These are phyloP conservation scores for Colletotrichum tamarilloi DNA, from an alignment of 2,329 filamentous ascomycete genomes.

Conservation along the genomic window DNA sequence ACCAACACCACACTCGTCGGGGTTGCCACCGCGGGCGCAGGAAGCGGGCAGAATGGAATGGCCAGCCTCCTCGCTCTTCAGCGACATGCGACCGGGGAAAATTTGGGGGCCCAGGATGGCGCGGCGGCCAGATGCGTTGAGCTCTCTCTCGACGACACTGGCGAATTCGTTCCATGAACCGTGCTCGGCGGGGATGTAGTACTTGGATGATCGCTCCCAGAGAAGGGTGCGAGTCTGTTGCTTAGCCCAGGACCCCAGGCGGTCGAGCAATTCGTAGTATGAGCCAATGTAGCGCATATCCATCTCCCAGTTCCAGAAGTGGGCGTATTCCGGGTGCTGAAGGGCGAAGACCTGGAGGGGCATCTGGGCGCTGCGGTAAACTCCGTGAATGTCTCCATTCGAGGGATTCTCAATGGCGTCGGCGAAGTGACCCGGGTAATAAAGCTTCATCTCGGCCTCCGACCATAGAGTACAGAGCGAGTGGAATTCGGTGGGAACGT, in stretches of 20 bases:
- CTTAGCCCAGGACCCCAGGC: conserved; percentile 73
- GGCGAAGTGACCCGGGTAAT: conserved; percentile 79
- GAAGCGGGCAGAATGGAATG: conserved; percentile 64
- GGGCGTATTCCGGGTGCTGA: conserved; percentile 71
- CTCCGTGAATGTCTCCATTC: conserved; percentile 71
- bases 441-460: conserved; percentile 83
- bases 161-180: conserved; percentile 80
- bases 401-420: conserved; percentile 71
- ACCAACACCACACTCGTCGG: conserved; percentile 70
- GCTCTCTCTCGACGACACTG: conserved; percentile 71
- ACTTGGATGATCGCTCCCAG: conserved; percentile 82
- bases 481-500: conserved; percentile 79
- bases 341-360: conserved; percentile 73
- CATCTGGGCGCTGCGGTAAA: conserved; percentile 74
- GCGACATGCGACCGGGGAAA: conserved; percentile 59
- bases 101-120: conserved; percentile 77
- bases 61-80: conserved; percentile 63
- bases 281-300: conserved; percentile 74
- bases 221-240: conserved; percentile 76
- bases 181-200: conserved; percentile 79
- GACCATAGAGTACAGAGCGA: conserved; percentile 87
- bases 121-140: conserved; percentile 58
- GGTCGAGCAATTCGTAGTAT: conserved; percentile 79
- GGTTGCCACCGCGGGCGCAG: conserved; percentile 64
- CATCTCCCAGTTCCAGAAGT: conserved; percentile 80